Percentiles rank a stretch among this genome's conserved stretches.
These are phyloP conservation scores for Lachnellula subtilissima DNA, from an alignment of 2,329 filamentous ascomycete genomes.

Conservation along the genomic window DNA sequence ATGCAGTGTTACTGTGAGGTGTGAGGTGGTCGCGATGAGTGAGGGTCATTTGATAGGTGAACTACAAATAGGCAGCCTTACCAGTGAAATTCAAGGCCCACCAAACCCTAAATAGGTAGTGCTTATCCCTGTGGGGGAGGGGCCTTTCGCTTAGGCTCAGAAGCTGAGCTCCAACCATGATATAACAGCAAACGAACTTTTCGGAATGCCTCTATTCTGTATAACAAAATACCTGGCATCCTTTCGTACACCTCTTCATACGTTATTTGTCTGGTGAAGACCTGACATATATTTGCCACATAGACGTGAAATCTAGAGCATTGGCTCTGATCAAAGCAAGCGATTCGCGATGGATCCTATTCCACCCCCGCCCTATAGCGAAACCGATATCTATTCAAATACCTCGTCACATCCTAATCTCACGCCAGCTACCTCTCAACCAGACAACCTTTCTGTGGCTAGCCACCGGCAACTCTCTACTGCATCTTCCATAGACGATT, in stretches of 20 bases:
- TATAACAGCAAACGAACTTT: too few relatives aligned
- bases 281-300: too few relatives aligned
- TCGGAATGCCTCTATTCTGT: too few relatives aligned
- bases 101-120: too few relatives aligned
- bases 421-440: conserved; percentile 25
- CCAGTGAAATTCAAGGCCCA: too few relatives aligned
- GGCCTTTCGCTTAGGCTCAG: too few relatives aligned
- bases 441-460: conserved; percentile 35
- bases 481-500: conserved; percentile 19
- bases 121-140: too few relatives aligned
- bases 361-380: conserved; percentile 53
- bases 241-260: too few relatives aligned
- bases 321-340: background rate
- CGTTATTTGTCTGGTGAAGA: too few relatives aligned
- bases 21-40: background rate
- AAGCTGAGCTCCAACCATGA: too few relatives aligned
- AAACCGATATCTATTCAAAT: conserved; percentile 51
- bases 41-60: background rate
- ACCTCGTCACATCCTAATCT: conserved; percentile 24
- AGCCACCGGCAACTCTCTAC: conserved; percentile 10
- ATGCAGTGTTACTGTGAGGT: background rate
- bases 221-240: too few relatives aligned
- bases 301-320: background rate
- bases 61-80: background rate
- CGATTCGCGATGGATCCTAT: conserved; percentile 29